phyloP scores from a whole-genome alignment of 768 basidiomycete genomes.

The Cystofilobasidium macerans region DNA sequence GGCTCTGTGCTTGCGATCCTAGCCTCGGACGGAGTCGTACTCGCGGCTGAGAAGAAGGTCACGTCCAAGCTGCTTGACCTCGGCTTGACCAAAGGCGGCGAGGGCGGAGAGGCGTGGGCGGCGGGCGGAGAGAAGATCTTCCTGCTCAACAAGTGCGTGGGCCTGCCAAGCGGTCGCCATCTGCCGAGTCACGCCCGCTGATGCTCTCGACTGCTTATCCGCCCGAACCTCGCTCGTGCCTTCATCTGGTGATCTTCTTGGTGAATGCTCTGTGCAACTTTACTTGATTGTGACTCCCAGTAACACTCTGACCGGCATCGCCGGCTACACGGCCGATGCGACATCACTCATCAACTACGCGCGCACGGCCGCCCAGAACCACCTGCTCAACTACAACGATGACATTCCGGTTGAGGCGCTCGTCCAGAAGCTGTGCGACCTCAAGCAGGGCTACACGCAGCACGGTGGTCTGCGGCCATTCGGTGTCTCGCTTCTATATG shows the following conservation, averaged over 20 bases:
- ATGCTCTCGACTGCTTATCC: no score
- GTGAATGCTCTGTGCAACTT: no score
- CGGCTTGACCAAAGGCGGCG: slow-evolving; percentile 65
- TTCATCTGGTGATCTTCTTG: no score
- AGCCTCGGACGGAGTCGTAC: slow-evolving; percentile 78
- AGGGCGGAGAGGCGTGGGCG: slow-evolving; percentile 39
- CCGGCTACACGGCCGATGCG: slow-evolving; percentile 91
- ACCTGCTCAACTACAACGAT: slow-evolving; percentile 83
- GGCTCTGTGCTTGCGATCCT: slow-evolving; percentile 87
- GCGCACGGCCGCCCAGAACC: slow-evolving; percentile 75
- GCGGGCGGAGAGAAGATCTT: slow-evolving; percentile 99
- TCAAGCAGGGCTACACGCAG: slow-evolving; percentile 98
- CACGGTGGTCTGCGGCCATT: slow-evolving; percentile 96
- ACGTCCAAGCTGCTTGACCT: slow-evolving; percentile 95
- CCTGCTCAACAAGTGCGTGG: slow-evolving; percentile 58
- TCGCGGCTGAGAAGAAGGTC: slow-evolving; percentile 94
- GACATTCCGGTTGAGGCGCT: slow-evolving; percentile 96
- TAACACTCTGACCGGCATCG: slow-evolving; percentile 89
- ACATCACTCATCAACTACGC: slow-evolving; percentile 95
- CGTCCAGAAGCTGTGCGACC: slow-evolving; percentile 82
- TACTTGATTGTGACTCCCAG: slow-evolving; percentile 41
- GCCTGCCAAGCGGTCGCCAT: slow-evolving; percentile 21
- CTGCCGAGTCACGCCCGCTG: no score
- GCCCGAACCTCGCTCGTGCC: no score
- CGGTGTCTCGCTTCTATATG: slow-evolving; percentile 91